Base-by-base conservation (phyloP, 768 basidiomycete genomes). In the Lentinula boryana region DNA sequence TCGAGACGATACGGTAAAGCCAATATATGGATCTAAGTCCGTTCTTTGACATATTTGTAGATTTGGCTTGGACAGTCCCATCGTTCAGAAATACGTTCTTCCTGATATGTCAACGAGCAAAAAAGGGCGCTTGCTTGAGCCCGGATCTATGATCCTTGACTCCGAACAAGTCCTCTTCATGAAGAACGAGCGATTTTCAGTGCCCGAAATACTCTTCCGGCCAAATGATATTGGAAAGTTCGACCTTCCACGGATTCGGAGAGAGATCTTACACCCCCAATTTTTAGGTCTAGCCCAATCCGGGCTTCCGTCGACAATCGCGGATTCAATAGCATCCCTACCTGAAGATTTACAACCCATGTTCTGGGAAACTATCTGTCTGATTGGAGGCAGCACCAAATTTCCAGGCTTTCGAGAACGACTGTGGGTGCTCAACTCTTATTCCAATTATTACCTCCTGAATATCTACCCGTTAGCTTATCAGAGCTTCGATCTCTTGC, bases 361-460 rank as follows among this genome's bases (percentile, higher is more conserved):
- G 88, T 97, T 94, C 73, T 98, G 94, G 94, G 85, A 86, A 36
- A 93, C 98, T 71, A 94, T 98, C 63, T 91, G 90, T 12, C 74
- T 96, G 64, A 84, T 94, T 67, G 95, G 95, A 53, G 95, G 95
- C 13, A 89, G 83, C 71, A 84, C 85, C 15, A 83, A 83, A 66
- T 85, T 95, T 65, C 78, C 84, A 46, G 90, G 88, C 5, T 88
- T 98, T 66, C 80, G 81, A 21, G 73, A 80, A 56, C 76, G 95
- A 75, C 72, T 98, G 95, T 96, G 72, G 71, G 90, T 72, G 40
- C 52, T 65, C 50, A 18, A 38, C 40, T 60, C 63, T 44, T 56
- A 58, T 54, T 23, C 63, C 58, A 62, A 65, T 63, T 60, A 60
- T 52, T 57, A 31, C 46, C 53, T 33, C 41, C 21, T 54, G 27